phyloP scores from a whole-genome alignment of 2,329 filamentous ascomycete species.

The Lojkania enalia region DNA sequence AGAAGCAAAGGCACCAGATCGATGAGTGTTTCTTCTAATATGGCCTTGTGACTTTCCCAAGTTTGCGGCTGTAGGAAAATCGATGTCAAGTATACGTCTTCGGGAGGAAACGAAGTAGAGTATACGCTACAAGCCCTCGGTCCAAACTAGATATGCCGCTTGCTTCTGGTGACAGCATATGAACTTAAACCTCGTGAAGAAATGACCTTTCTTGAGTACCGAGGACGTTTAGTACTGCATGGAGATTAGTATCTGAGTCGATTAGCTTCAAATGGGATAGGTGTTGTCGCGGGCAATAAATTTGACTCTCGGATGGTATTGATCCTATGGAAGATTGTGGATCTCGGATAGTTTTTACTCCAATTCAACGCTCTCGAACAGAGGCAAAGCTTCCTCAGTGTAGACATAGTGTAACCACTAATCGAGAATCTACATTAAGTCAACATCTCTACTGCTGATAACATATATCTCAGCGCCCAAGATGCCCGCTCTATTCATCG shows the following conservation, averaged over 20 bases:
- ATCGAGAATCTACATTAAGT: constrained; percentile 44
- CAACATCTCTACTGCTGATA: constrained; percentile 48
- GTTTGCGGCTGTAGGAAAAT: constrained; percentile 20
- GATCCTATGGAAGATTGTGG: constrained; percentile 27
- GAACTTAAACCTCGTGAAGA: constrained; percentile 18
- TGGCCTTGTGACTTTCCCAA: constrained; percentile 20
- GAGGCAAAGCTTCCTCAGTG: constrained; percentile 42
- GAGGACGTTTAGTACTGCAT: constrained; percentile 24
- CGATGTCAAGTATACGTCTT: constrained; percentile 20
- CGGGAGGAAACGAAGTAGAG: constrained; percentile 19
- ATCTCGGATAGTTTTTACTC: constrained; percentile 40
- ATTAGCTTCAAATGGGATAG: constrained; percentile 18
- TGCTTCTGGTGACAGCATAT: constrained; percentile 15
- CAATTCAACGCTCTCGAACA: constrained; percentile 41
- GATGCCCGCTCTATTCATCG: constrained; percentile 44
- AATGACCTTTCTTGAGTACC: constrained; percentile 17
- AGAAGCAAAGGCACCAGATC: constrained; percentile 19
- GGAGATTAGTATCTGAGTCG: constrained; percentile 18
- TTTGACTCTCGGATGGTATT: constrained; percentile 18
- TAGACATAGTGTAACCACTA: constrained; percentile 48
- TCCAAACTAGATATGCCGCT: constrained; percentile 4
- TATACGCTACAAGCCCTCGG: no score
- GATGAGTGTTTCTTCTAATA: constrained; percentile 18
- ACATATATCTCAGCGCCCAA: constrained; percentile 48
- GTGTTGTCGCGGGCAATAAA: constrained; percentile 24